Conservation (phyloP, 108 stramenopile genomes). For the Pseudonitzschia multistriata region DNA sequence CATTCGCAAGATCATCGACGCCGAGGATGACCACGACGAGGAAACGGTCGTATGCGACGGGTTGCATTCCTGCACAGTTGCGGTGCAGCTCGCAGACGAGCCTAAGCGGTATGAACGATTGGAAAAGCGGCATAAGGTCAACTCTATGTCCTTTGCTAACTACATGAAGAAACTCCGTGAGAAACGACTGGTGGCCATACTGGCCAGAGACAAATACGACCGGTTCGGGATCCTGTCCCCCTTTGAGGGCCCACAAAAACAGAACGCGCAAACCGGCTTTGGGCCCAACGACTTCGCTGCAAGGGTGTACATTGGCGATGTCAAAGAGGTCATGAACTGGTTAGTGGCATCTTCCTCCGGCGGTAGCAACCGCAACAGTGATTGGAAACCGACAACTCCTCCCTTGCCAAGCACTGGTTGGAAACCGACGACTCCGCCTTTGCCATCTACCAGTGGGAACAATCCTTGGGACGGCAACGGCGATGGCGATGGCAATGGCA, state of each 20-base stretch:
- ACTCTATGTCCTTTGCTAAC: slow-evolving; percentile 52
- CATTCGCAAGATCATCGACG: slow-evolving; percentile 30
- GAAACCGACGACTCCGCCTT: slow-evolving; percentile 29
- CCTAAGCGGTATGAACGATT: slow-evolving; percentile 23
- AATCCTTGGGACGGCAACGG: slow-evolving; percentile 28
- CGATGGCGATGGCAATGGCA: not conserved
- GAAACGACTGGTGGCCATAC: slow-evolving; percentile 48
- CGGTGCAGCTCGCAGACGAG: slow-evolving; percentile 52
- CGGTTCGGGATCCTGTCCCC: slow-evolving; percentile 68
- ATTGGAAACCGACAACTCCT: slow-evolving; percentile 40
- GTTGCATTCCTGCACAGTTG: slow-evolving; percentile 50
- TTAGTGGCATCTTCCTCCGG: slow-evolving; percentile 13
- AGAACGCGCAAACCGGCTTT: slow-evolving; percentile 20
- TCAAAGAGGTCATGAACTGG: slow-evolving; percentile 27
- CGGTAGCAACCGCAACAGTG: not conserved
- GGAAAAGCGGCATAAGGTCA: slow-evolving; percentile 43
- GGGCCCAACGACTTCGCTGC: slow-evolving; percentile 45
- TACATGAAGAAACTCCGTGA: slow-evolving; percentile 46
- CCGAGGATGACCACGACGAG: not conserved
- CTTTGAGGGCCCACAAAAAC: slow-evolving; percentile 16
- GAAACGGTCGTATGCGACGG: slow-evolving; percentile 26
- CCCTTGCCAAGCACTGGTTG: slow-evolving; percentile 20
- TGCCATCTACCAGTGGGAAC: slow-evolving; percentile 23
- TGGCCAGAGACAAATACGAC: slow-evolving; percentile 58
- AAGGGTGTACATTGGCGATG: slow-evolving; percentile 27